Evolutionary conservation across 2,329 filamentous ascomycete species (phyloP).

Genomic region (Chlorencoelia australis): DNA sequence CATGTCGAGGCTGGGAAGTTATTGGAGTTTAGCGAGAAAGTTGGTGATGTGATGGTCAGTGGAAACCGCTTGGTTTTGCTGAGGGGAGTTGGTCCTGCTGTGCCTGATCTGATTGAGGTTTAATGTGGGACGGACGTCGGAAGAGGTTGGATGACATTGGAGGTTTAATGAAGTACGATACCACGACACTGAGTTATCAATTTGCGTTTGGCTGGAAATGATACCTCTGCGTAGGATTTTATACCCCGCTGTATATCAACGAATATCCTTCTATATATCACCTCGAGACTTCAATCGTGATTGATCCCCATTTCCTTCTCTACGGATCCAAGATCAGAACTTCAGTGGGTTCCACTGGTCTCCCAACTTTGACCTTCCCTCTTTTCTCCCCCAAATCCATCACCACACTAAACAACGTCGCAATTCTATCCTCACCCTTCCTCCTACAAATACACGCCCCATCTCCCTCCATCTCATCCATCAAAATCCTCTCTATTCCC

Average conservation of each 20-base stretch:
- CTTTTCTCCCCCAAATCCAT: slow-evolving; percentile 28
- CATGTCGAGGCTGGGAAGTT: slow-evolving; percentile 85
- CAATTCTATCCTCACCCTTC: slow-evolving; percentile 21
- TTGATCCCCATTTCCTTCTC: neutral
- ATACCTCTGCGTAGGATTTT: no score
- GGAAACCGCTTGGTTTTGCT: slow-evolving; percentile 88
- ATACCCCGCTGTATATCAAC: no score
- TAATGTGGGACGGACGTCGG: slow-evolving; percentile 1
- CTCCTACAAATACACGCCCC: slow-evolving; percentile 26
- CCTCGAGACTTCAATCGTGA: no score
- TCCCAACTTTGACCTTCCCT: slow-evolving; percentile 27
- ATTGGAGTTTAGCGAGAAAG: slow-evolving; percentile 79
- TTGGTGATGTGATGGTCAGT: slow-evolving; percentile 61
- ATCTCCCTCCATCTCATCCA: slow-evolving; percentile 13
- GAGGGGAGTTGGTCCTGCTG: slow-evolving; percentile 70
- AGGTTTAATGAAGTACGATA: no score
- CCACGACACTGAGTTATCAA: no score
- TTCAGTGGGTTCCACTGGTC: slow-evolving; percentile 24
- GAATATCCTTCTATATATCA: no score
- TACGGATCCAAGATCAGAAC: slow-evolving; percentile 21
- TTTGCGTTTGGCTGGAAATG: no score
- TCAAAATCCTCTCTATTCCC: slow-evolving; percentile 9
- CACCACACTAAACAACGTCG: slow-evolving; percentile 31
- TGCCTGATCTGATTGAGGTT: slow-evolving; percentile 56
- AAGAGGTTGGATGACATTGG: neutral